Conservation (phyloP, 139 green algal species). For the Trebouxia sp. region DNA sequence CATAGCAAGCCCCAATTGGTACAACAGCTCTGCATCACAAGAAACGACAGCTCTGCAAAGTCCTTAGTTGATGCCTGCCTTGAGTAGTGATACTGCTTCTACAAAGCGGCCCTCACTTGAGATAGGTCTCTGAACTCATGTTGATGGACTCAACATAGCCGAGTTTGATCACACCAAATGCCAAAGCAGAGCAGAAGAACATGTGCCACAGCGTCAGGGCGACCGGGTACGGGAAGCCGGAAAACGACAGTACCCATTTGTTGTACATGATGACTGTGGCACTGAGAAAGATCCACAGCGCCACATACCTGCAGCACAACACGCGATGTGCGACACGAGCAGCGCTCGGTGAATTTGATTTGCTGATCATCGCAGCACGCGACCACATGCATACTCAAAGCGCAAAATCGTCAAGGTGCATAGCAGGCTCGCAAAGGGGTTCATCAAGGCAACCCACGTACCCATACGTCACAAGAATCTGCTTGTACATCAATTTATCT, state of each 20-base stretch:
- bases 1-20: conserved; percentile 91
- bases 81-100: too few species aligned
- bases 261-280: conserved; percentile 58
- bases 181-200: conserved; percentile 43
- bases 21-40: conserved; percentile 58
- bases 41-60: not conserved
- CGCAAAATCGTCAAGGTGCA: not conserved
- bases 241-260: conserved; percentile 59
- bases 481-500: conserved; percentile 11
- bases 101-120: conserved; percentile 31
- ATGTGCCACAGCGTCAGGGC: conserved; percentile 59
- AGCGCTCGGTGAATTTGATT: too few species aligned
- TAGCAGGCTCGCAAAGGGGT: not conserved
- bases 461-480: conserved; percentile 10
- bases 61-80: too few species aligned
- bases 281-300: conserved; percentile 48
- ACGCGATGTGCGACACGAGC: too few species aligned
- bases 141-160: conserved; percentile 50
- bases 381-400: not conserved
- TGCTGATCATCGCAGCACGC: too few species aligned
- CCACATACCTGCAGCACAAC: conserved; percentile 29
- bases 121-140: conserved; percentile 57
- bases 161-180: conserved; percentile 38
- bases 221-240: conserved; percentile 58
- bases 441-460: not conserved